Conservation (phyloP, 805 yeast genomes). For the Allodekkera sacchari region DNA sequence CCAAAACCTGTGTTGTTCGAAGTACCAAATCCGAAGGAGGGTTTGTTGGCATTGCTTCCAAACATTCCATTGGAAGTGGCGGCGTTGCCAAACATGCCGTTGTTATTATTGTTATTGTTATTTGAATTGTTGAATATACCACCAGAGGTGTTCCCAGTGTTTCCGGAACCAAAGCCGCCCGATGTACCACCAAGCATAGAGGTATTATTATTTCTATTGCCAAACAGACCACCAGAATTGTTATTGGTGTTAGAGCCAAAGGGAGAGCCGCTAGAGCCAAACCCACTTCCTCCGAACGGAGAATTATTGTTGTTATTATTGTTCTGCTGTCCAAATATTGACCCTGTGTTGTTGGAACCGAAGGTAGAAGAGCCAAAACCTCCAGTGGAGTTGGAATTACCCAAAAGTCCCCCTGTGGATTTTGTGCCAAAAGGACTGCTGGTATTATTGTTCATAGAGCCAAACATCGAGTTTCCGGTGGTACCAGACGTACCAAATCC, state of each 20-base stretch:
- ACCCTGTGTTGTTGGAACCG: slow-evolving; percentile 8
- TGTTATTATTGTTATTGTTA: slow-evolving; percentile 14
- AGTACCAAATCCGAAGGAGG: slow-evolving; percentile 22
- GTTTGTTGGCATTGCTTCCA: slow-evolving; percentile 27
- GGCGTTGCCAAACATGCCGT: slow-evolving; percentile 9
- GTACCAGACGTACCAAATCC: slow-evolving; percentile 23
- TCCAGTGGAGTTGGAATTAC: slow-evolving; percentile 23
- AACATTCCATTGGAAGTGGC: slow-evolving; percentile 30
- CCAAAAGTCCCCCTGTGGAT: slow-evolving; percentile 37
- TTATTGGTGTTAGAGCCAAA: slow-evolving; percentile 25
- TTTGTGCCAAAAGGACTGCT: slow-evolving; percentile 18
- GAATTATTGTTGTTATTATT: slow-evolving; percentile 13
- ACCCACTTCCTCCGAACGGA: slow-evolving; percentile 8
- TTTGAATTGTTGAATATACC: slow-evolving; percentile 25
- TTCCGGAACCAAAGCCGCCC: slow-evolving; percentile 16
- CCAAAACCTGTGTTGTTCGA: slow-evolving; percentile 2
- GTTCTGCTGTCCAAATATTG: slow-evolving; percentile 13
- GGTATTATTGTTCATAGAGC: too few species aligned
- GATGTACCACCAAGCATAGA: slow-evolving; percentile 27
- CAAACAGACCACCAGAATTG: slow-evolving; percentile 13
- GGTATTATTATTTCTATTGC: not conserved
- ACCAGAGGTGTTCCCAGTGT: slow-evolving; percentile 9
- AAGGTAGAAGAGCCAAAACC: slow-evolving; percentile 1
- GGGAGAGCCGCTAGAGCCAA: slow-evolving; percentile 27
- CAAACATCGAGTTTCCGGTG: too few species aligned